These are phyloP conservation scores for Moringa oleifera DNA, from an alignment of 345 rosid species.

Conservation along the genomic window DNA sequence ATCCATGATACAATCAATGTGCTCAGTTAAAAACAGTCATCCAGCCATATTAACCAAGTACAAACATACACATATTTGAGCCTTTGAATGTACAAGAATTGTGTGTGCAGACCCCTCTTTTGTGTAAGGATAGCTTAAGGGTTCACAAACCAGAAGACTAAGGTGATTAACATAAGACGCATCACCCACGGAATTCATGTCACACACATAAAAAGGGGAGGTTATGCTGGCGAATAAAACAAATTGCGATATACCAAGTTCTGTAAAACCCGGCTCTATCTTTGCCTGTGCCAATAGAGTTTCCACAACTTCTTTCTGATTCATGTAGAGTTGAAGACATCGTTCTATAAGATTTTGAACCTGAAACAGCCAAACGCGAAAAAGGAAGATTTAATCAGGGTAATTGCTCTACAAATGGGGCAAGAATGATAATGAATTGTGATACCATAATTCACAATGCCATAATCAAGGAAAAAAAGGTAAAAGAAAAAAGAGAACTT, in stretches of 20 bases:
- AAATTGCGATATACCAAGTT: slow-evolving; percentile 59
- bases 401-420: not conserved
- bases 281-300: slow-evolving; percentile 79
- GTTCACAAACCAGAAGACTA: not conserved
- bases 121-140: no score
- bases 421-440: not conserved
- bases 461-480: not conserved
- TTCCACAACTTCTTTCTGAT: slow-evolving; percentile 87
- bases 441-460: no score
- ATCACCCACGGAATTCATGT: not conserved
- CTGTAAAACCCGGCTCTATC: slow-evolving; percentile 97
- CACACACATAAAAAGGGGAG: not conserved
- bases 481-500: no score
- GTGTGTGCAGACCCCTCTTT: no score
- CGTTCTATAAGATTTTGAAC: slow-evolving; percentile 94
- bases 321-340: slow-evolving; percentile 96
- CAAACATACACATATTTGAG: no score
- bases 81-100: no score
- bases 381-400: not conserved
- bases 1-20: no score
- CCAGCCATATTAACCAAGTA: no score
- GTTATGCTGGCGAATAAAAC: slow-evolving; percentile 6
- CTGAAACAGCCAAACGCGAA: slow-evolving; percentile 32
- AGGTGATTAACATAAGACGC: not conserved
- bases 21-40: no score